Conservation (phyloP, 495 filamentous ascomycete genomes). For the Penicillium atrosanguineum region DNA sequence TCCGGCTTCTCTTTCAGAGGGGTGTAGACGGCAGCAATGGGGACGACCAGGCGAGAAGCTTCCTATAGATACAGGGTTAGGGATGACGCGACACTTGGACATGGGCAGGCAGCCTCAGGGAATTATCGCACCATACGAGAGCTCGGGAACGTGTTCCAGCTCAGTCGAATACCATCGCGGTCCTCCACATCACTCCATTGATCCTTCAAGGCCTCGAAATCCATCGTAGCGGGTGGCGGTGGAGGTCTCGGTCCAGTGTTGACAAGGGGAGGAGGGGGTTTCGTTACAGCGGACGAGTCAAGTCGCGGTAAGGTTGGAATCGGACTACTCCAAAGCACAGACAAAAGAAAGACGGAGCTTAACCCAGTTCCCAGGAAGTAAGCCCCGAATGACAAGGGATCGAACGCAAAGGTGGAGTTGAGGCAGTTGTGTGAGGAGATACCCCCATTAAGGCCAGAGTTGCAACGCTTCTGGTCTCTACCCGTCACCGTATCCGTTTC, state of each 20-base stretch:
- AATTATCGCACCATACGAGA: slow-evolving; percentile 77
- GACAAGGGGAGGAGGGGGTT: slow-evolving; percentile 26
- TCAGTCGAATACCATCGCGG: slow-evolving; percentile 91
- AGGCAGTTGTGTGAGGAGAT: slow-evolving; percentile 37
- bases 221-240: slow-evolving; percentile 52
- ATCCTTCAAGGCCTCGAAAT: slow-evolving; percentile 85
- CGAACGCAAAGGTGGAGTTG: slow-evolving; percentile 15
- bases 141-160: slow-evolving; percentile 99
- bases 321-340: slow-evolving; percentile 20
- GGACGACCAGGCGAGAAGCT: slow-evolving; percentile 94
- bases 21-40: slow-evolving; percentile 94
- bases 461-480: slow-evolving; percentile 43
- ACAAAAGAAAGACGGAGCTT: slow-evolving; percentile 28
- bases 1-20: slow-evolving; percentile 94
- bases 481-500: slow-evolving; percentile 28
- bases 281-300: slow-evolving; percentile 16
- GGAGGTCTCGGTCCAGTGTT: slow-evolving; percentile 28
- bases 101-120: slow-evolving; percentile 3
- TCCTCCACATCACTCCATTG: slow-evolving; percentile 98
- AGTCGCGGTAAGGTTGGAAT: slow-evolving; percentile 14
- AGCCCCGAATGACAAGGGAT: slow-evolving; percentile 20
- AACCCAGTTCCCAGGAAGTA: slow-evolving; percentile 29
- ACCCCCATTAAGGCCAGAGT: slow-evolving; percentile 46
- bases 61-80: slow-evolving; percentile 57
- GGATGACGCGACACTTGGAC: slow-evolving; percentile 13